Conservation (phyloP, 23 red algal genomes). For the Gracilaria caudata region DNA sequence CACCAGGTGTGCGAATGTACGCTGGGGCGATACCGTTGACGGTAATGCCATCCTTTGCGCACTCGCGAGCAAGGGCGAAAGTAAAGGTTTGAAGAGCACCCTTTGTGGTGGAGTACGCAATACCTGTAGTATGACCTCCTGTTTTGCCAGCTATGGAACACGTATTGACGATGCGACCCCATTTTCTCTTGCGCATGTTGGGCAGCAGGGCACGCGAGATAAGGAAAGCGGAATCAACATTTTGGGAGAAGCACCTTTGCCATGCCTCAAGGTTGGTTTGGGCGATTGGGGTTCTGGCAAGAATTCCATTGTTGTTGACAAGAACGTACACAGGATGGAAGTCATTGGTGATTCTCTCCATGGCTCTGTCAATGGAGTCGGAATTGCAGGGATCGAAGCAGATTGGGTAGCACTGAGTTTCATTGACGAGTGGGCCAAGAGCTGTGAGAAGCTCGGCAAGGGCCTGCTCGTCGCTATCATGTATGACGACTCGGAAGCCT, state of each 20-base stretch:
- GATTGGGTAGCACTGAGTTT: conserved; percentile 86
- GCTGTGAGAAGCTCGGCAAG: conserved; percentile 76
- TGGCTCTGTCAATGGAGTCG: conserved; percentile 82
- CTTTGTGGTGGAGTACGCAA: conserved; percentile 95
- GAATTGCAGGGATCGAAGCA: conserved; percentile 92
- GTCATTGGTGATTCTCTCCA: conserved; percentile 78
- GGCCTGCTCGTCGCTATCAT: conserved; percentile 86
- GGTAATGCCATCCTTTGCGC: conserved; percentile 90
- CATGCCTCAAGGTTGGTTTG: conserved; percentile 88
- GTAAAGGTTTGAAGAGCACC: conserved; percentile 97
- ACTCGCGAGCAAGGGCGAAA: conserved; percentile 91
- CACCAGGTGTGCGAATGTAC: conserved; percentile 88
- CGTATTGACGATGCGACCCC: conserved; percentile 97
- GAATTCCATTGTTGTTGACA: conserved; percentile 94
- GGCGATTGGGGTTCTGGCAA: conserved; percentile 63
- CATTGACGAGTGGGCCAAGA: conserved; percentile 78
- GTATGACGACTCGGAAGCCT: conserved; percentile 94
- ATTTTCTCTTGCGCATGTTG: conserved; percentile 84
- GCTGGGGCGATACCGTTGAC: conserved; percentile 96
- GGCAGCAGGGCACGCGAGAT: conserved; percentile 88
- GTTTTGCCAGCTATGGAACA: conserved; percentile 97
- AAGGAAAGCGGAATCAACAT: conserved; percentile 92
- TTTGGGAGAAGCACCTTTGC: conserved; percentile 90
- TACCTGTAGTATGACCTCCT: conserved; percentile 92
- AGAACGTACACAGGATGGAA: conserved; percentile 91